Evolutionary conservation across 2,329 filamentous ascomycete genomes (phyloP).

Genomic region (Cercospora beticola): DNA sequence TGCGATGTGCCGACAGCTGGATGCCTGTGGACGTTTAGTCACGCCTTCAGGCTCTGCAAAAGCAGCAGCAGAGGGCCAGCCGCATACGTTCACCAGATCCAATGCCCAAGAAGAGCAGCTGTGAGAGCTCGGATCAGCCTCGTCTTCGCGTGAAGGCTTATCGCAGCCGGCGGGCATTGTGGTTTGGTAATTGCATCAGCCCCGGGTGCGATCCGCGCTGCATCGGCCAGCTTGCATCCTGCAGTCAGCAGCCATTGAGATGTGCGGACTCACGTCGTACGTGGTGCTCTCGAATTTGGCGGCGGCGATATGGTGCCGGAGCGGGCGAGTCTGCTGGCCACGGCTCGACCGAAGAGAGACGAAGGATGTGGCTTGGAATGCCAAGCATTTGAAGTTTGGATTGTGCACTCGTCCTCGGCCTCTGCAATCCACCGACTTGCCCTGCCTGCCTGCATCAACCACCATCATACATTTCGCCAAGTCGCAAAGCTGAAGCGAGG

Average conservation of each 20-base stretch:
- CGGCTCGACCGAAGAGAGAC: neutral
- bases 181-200: constrained; percentile 11
- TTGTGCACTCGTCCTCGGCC: neutral
- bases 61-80: neutral
- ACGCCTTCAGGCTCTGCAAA: neutral
- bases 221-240: constrained; percentile 2
- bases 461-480: neutral
- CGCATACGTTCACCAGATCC: neutral
- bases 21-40: constrained; percentile 7
- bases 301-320: neutral
- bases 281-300: neutral
- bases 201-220: constrained; percentile 9
- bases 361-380: neutral
- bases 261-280: neutral
- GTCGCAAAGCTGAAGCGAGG: neutral
- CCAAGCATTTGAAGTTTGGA: neutral
- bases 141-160: constrained; percentile 16
- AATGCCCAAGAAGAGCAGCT: neutral
- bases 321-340: neutral
- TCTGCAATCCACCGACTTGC: neutral
- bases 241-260: constrained; percentile 1
- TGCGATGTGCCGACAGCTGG: neutral
- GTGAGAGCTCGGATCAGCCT: constrained; percentile 13
- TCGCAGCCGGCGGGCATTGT: constrained; percentile 14
- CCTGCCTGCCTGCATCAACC: neutral